Evolutionary conservation across 148 eudicot species (phyloP).

Genomic region (Chenopodium berlandieri): DNA sequence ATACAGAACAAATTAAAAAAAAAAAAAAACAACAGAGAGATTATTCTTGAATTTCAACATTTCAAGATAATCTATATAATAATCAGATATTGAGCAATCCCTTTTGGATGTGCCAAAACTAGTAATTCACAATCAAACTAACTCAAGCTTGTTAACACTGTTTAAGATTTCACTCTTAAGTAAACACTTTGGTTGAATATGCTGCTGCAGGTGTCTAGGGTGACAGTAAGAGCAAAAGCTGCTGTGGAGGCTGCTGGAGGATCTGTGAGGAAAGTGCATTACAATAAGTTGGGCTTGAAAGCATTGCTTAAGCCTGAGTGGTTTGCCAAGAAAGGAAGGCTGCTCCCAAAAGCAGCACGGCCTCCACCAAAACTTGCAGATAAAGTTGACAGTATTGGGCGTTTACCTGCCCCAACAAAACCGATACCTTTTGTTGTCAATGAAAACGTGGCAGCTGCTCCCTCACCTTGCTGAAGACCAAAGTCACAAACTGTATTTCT

Average conservation of each 20-base stretch:
- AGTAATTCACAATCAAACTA: not conserved
- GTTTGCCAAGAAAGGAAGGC: constrained; percentile 92
- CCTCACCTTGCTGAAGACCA: constrained; percentile 17
- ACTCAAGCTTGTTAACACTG: not conserved
- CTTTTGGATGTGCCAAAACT: not conserved
- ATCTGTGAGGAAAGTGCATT: constrained; percentile 84
- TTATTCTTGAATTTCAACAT: not conserved
- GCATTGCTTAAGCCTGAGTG: constrained; percentile 95
- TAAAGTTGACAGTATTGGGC: constrained; percentile 92
- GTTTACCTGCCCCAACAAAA: constrained; percentile 88
- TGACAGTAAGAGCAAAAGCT: constrained; percentile 55
- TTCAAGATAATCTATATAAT: not conserved
- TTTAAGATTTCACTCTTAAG: not conserved
- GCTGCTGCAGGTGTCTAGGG: constrained; percentile 31
- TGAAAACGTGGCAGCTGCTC: constrained; percentile 24
- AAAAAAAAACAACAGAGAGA: too few relatives aligned
- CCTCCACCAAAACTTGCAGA: constrained; percentile 86
- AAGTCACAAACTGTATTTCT: not conserved
- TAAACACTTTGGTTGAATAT: not conserved
- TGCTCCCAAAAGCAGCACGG: constrained; percentile 82
- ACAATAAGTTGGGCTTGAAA: constrained; percentile 79
- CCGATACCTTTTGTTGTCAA: constrained; percentile 63
- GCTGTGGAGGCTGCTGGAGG: constrained; percentile 96
- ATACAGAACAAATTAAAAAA: too few relatives aligned
- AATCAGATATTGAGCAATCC: not conserved